Conservation (phyloP, 805 yeast species). For the Saccharomycopsis synnaedendra region DNA sequence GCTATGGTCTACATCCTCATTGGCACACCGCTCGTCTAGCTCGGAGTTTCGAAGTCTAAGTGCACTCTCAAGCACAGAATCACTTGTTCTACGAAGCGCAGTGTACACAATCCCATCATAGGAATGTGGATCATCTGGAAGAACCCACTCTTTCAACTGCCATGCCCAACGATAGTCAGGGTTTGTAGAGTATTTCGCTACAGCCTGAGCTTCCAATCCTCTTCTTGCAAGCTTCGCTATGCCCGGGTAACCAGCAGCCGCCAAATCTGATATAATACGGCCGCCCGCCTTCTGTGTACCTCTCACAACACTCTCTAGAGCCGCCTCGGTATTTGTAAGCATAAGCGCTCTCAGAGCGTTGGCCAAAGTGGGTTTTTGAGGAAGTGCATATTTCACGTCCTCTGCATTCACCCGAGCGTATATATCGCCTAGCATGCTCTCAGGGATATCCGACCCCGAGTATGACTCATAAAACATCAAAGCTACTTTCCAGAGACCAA, state of each 20-base stretch:
- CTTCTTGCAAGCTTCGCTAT: slow-evolving; percentile 36
- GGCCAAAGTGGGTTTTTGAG: slow-evolving; percentile 36
- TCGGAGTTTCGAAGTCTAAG: slow-evolving; percentile 25
- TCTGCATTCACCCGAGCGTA: slow-evolving; percentile 47
- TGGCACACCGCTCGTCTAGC: neutral
- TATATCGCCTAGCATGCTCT: slow-evolving; percentile 18
- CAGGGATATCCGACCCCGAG: slow-evolving; percentile 21
- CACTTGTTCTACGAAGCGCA: slow-evolving; percentile 23
- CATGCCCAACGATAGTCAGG: slow-evolving; percentile 53
- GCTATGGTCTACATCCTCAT: neutral
- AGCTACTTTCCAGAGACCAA: slow-evolving; percentile 30
- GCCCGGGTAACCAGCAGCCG: slow-evolving; percentile 45
- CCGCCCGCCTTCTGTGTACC: neutral
- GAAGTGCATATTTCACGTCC: slow-evolving; percentile 58
- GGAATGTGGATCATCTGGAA: slow-evolving; percentile 32
- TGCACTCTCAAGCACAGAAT: slow-evolving; percentile 39
- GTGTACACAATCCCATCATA: slow-evolving; percentile 2
- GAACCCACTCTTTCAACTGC: slow-evolving; percentile 70
- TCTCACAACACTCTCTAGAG: neutral
- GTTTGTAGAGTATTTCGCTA: slow-evolving; percentile 4
- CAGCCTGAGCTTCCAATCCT: slow-evolving; percentile 3
- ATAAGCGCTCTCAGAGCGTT: no score
- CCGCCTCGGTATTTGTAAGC: neutral
- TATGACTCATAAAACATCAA: slow-evolving; percentile 33
- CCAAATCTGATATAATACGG: slow-evolving; percentile 27